phyloP scores from a whole-genome alignment of 352 stramenopile species.

The Pythium aquatile region DNA sequence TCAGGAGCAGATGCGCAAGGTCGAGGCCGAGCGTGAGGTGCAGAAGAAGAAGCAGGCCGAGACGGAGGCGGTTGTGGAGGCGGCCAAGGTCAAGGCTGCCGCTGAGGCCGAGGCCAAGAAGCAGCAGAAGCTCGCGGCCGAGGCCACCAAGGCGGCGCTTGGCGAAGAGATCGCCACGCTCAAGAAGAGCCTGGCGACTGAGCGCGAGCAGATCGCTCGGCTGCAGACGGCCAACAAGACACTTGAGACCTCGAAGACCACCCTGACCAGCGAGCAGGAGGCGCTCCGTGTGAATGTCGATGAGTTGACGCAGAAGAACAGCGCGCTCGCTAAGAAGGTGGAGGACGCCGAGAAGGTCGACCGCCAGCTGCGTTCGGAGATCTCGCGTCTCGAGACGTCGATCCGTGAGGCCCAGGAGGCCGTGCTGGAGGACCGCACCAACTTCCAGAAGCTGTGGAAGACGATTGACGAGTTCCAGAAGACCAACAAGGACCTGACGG shows the following conservation, averaged over 20 bases:
- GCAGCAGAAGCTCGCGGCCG: slow-evolving; percentile 14
- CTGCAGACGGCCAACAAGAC: slow-evolving; percentile 22
- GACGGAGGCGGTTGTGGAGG: slow-evolving; percentile 7
- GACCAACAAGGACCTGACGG: slow-evolving; percentile 25
- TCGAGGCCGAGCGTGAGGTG: slow-evolving; percentile 16
- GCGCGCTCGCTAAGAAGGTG: slow-evolving; percentile 23
- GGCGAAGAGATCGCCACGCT: slow-evolving; percentile 16
- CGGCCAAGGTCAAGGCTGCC: slow-evolving; percentile 16
- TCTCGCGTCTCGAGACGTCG: slow-evolving; percentile 25
- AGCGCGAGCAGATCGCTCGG: slow-evolving; percentile 16
- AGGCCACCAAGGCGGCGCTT: slow-evolving; percentile 5
- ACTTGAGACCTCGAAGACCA: slow-evolving; percentile 10
- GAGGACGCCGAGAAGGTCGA: slow-evolving; percentile 21
- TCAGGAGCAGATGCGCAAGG: slow-evolving; percentile 21
- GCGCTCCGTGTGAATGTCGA: neutral
- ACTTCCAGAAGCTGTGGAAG: slow-evolving; percentile 32
- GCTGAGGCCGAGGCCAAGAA: slow-evolving; percentile 19
- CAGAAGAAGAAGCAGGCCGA: slow-evolving; percentile 21
- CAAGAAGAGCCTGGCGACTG: slow-evolving; percentile 18
- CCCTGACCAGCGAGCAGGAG: slow-evolving; percentile 9
- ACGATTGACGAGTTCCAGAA: slow-evolving; percentile 26
- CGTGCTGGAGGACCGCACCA: slow-evolving; percentile 27
- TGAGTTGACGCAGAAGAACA: slow-evolving; percentile 19
- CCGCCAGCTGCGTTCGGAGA: slow-evolving; percentile 18
- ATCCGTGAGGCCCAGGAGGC: slow-evolving; percentile 28